Evolutionary conservation across 23 red algal genomes (phyloP).

Genomic region (Gracilaria caudata): DNA sequence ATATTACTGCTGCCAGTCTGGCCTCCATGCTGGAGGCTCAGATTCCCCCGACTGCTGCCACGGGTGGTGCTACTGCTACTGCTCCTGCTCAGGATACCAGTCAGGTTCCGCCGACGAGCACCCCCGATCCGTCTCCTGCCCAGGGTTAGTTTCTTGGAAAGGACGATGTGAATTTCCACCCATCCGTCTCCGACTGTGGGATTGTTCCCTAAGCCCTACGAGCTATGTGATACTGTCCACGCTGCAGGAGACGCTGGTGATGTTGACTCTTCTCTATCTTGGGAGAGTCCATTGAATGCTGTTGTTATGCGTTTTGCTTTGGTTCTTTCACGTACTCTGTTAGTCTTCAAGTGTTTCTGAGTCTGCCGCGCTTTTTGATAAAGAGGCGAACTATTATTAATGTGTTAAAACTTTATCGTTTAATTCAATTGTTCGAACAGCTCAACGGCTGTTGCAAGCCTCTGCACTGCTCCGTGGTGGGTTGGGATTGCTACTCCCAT

Average conservation of each 20-base stretch:
- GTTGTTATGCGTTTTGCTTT: not conserved
- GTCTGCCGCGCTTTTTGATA: not conserved
- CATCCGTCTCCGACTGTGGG: not conserved
- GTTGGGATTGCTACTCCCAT: not conserved
- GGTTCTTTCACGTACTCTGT: not conserved
- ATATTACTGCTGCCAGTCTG: conserved; percentile 53
- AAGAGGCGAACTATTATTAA: not conserved
- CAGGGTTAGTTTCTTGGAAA: conserved; percentile 2
- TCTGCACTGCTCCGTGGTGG: not conserved
- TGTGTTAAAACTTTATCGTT: not conserved
- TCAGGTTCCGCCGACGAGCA: not conserved
- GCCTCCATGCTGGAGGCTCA: conserved; percentile 49
- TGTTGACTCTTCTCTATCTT: not conserved
- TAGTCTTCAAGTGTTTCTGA: not conserved
- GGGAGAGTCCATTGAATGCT: not conserved
- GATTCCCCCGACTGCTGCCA: conserved; percentile 1
- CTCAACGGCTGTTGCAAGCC: not conserved
- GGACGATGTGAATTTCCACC: not conserved
- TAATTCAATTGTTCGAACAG: not conserved
- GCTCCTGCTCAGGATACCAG: not conserved
- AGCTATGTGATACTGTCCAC: not conserved
- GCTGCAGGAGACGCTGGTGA: not conserved
- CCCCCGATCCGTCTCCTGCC: not conserved
- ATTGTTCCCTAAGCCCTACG: not conserved
- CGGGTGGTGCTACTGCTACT: not conserved